Conservation (phyloP, 495 filamentous ascomycete genomes). For the Friedmanniomyces simplex region DNA sequence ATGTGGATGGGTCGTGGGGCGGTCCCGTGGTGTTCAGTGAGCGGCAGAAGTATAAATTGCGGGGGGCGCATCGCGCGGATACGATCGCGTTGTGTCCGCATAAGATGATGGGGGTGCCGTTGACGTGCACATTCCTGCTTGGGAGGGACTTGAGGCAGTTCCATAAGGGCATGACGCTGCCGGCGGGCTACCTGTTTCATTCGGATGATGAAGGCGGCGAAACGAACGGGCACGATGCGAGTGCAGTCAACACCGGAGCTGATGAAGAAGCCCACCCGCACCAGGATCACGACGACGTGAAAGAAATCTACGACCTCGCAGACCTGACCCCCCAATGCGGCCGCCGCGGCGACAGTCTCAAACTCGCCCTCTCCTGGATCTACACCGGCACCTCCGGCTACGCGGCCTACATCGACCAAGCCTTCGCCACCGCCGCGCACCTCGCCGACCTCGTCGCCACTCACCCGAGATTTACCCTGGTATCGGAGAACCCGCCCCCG, state of each 20-base stretch:
- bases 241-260: neutral
- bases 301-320: slow-evolving; percentile 79
- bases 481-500: slow-evolving; percentile 67
- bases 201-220: neutral
- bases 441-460: slow-evolving; percentile 47
- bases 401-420: slow-evolving; percentile 49
- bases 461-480: slow-evolving; percentile 52
- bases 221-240: slow-evolving; percentile 1
- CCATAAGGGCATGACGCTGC: slow-evolving; percentile 71
- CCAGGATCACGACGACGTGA: slow-evolving; percentile 43
- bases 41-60: slow-evolving; percentile 46
- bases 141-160: slow-evolving; percentile 64
- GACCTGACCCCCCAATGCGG: slow-evolving; percentile 91
- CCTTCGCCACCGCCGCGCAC: slow-evolving; percentile 56
- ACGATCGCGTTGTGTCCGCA: slow-evolving; percentile 83
- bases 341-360: slow-evolving; percentile 71
- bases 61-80: slow-evolving; percentile 61
- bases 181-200: slow-evolving; percentile 55
- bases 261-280: neutral
- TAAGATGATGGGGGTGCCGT: slow-evolving; percentile 88
- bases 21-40: slow-evolving; percentile 71
- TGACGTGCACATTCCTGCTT: slow-evolving; percentile 86
- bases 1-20: slow-evolving; percentile 87
- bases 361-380: slow-evolving; percentile 76
- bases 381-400: slow-evolving; percentile 65